Base-by-base conservation (phyloP, 1,139 yeast species). In the Hyphopichia burtonii region DNA sequence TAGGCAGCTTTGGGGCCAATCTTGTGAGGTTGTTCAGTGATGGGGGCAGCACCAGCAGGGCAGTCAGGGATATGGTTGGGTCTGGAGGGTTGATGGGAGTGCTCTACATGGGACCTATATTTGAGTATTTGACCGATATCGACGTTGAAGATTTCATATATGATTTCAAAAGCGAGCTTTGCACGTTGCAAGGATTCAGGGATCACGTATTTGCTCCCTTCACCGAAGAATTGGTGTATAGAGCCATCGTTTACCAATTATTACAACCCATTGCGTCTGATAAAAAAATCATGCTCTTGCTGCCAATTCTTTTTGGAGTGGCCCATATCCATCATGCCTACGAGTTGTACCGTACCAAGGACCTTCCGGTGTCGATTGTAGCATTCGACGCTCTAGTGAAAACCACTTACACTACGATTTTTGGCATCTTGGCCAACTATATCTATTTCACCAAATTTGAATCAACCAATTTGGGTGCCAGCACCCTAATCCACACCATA, bases 271-370 rank as follows among this genome's bases (percentile, higher is more conserved):
- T 4, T 49, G 54, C 20, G 14, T 48, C 66, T 25, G 42, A 50
- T 12, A 11, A 15, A 4, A 44, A 57, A 12, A 55, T 71, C 30
- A 56, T 80, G 2, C 55, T 62, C 39, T 60, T 63, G 22, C 74
- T 91, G 2, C 96, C 97, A 0, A 55, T 83, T 17, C 75, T 83
- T 49, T 93, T 93, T 66, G 96, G 96, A 1, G 56, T 88, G n/a
- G 97, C 98, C 0, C 99, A 93, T 63, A 45, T 86, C 16, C 96
- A 93, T 58, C 98, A 93, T 61, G 95, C 83, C 1, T 74, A 73
- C 50, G 87, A 82, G 45, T 54, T 79, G 41, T 71, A 68, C 46
- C 53, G 59, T 8, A 45, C 44, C 34, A 43, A 60, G 49, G 23
- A 66, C 58, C 5, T 57, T 44, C 44, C 68, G 0, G 5, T 63